These are phyloP conservation scores for Eimeria acervulina DNA, from an alignment of 169 alveolate species.

Conservation along the genomic window DNA sequence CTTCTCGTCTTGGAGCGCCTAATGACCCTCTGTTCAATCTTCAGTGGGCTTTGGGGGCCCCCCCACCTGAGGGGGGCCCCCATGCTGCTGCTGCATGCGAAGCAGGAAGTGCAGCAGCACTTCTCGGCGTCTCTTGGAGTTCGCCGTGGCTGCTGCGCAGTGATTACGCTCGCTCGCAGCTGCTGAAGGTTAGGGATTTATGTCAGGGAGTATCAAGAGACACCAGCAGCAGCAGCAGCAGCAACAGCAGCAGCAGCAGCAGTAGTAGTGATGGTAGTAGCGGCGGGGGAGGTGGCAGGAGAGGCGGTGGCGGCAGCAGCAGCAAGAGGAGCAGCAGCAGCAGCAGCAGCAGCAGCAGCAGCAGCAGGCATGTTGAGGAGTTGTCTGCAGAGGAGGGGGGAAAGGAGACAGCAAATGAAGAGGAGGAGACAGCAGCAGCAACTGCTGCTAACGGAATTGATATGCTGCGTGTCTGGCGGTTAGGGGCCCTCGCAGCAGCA, in stretches of 20 bases:
- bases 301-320: too few species aligned
- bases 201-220: background rate
- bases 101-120: conserved; percentile 13
- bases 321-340: too few species aligned
- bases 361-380: too few species aligned
- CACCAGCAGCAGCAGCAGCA: background rate
- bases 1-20: background rate
- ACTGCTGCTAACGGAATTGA: background rate
- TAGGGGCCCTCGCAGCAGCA: background rate
- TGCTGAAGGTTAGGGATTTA: conserved; percentile 58
- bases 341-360: too few species aligned
- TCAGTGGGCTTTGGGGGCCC: conserved; percentile 79
- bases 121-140: background rate
- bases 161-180: conserved; percentile 10
- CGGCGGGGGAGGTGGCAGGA: too few species aligned
- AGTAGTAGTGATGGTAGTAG: background rate
- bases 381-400: background rate
- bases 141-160: background rate
- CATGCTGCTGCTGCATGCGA: too few species aligned
- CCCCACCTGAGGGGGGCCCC: too few species aligned
- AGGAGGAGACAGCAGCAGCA: background rate
- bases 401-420: background rate
- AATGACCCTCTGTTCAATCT: conserved; percentile 72
- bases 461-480: conserved; percentile 42
- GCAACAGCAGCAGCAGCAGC: conserved; percentile 15